Base-by-base conservation (phyloP, 768 basidiomycete species). In the Lactarius vividus region DNA sequence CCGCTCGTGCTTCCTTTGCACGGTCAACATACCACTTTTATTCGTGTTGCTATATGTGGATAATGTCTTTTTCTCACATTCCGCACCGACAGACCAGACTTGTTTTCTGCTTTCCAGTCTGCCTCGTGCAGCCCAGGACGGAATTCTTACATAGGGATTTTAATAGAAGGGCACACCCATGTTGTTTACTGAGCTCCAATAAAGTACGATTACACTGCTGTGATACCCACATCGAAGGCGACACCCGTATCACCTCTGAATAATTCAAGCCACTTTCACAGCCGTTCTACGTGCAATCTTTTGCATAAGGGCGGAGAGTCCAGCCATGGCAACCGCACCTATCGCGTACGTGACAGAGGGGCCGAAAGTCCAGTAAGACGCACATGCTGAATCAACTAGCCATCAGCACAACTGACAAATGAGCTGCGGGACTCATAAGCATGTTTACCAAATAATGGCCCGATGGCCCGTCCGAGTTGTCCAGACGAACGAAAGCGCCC, bases 401-500 rank as follows among this genome's bases (percentile, higher is more conserved):
- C 62, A 40, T 55, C 42, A 61, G 37, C 42, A 37, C 31, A 23
- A 62, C 5, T 18, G 28, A 33, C 40, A 10, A 57, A 18, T 2
- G 7, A 5, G 18, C 28, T 2, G 23, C 16, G 29, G 31, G 16
- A 9, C 13, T 5, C 28, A 55, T 15, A 20, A 60, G 37, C 16
- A 26, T 3, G 15, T 40, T 15, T 76, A 87, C 94, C 94, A n/a
- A 96, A 79, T 5, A 98, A 75, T 5, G 96, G 96, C 0, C 96
- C 96, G 42, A 97, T 80, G 4, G 96, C 96, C 64, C 96, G 85
- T 4, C 96, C 96, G 46, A 98, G 83, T 74, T 98, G 96, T 23
- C 96, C 96, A n/a, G 90, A 85, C 8, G 92, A 95, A 60, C 96
- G 85, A 78, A 96, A 97, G 64, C 83, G 72, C 37, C 96, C 95